These are phyloP conservation scores for Yamadazyma buinensis DNA, from an alignment of 1,139 yeast genomes.

Conservation along the genomic window DNA sequence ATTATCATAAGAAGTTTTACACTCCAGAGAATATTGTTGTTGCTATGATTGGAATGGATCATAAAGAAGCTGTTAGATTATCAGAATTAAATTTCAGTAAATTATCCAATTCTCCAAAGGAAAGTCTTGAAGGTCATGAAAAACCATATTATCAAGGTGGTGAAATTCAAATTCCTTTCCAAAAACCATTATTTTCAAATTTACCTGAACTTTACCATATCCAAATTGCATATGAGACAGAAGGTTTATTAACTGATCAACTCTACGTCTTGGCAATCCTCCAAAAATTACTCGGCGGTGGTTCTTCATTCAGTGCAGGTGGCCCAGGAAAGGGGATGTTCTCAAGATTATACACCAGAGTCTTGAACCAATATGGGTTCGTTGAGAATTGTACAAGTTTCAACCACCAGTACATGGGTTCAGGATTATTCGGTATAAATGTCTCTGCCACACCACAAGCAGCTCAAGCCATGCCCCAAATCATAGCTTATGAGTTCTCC, in stretches of 20 bases:
- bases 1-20: constrained; percentile 65
- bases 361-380: constrained; percentile 85
- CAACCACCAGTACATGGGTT: constrained; percentile 86
- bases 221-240: constrained; percentile 85
- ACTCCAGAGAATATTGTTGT: constrained; percentile 82
- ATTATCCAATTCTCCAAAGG: constrained; percentile 19
- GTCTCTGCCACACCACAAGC: constrained; percentile 84
- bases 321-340: constrained; percentile 99
- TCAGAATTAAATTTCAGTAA: constrained; percentile 62
- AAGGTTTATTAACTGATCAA: constrained; percentile 80
- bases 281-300: constrained; percentile 94
- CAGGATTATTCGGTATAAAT: constrained; percentile 89
- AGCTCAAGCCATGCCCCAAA: constrained; percentile 77
- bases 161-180: constrained; percentile 62
- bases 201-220: constrained; percentile 82
- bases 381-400: constrained; percentile 86
- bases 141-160: constrained; percentile 76
- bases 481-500: constrained; percentile 73
- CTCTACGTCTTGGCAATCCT: constrained; percentile 87
- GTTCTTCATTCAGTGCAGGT: constrained; percentile 97
- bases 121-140: constrained; percentile 26
- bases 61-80: constrained; percentile 62
- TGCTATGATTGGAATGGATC: constrained; percentile 85
- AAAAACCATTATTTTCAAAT: constrained; percentile 64
- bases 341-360: constrained; percentile 86